Base-by-base conservation (phyloP, 2,329 filamentous ascomycete genomes). In the Alternaria rosae region DNA sequence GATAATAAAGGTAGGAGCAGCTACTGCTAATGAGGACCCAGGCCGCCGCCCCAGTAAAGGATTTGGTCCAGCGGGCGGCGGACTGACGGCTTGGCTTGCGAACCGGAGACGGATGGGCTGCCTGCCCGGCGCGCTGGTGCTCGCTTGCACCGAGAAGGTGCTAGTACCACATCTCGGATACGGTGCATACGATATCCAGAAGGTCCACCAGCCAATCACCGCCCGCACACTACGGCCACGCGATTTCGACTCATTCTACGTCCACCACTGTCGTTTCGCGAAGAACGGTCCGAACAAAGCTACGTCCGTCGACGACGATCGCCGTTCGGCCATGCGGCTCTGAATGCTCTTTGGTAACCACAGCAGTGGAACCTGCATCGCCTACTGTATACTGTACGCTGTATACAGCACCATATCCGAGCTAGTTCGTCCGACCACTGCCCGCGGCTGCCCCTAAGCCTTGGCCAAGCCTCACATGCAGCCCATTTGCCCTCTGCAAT, bases 31-130 rank as follows among this genome's bases (percentile, higher is more conserved):
- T 66, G 53, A 66, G 61, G 43, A 43, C 51, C 57, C 47, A 59
- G 61, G 56, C 59, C 45, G 57, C 54, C 50, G 57, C 54, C 63
- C 59, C 67, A 56, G 62, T 61, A 62, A 62, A 57, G 64, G 54
- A 61, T 68, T 53, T 55, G 55, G 67, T 61, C 58, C 56, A 65
- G 59, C 64, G 53, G 58, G 55, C 61, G 51, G 53, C 59, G 44
- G 64, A 59, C 23, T 57, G 42, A 60, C 41, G 55, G 61, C 68
- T 72, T 72, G 72, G 70, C 71, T 44, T 58, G 59, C 48, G 44
- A 48, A 45, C 63, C 66, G 71, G 68, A 71, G 62, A 68, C 69
- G 73, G 70, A 72, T 69, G 41, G 65, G 53, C 56, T 63, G 45
- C 51, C 17, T 59, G 66, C 65, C 71, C 72, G 65, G 58, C 32